Evolutionary conservation across 306 rosid species (phyloP), one percentile per base, ranked within the genome.

Genomic region (Nissolia schottii): DNA sequence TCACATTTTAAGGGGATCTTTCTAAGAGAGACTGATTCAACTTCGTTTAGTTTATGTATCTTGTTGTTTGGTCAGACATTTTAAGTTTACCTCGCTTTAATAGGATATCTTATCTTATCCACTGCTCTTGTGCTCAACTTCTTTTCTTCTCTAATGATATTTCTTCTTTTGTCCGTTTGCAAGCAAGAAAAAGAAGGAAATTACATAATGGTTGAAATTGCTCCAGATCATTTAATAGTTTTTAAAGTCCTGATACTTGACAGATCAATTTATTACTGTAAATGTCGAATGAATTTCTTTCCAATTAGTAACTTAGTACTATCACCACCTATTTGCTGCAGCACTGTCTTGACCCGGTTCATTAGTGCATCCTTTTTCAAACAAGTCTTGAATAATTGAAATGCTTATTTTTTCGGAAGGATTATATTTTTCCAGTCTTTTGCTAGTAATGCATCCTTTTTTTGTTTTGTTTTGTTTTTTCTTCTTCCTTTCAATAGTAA

Each of bases 311-410:
- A 41, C 51, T 40, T 67, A 18, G 64, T 22, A 27, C 6, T 38
- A 7, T 58, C 20, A 20, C 57, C 63, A 32, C 43, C 43, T 45
- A 41, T 23, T 28, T 35, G 43, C 19, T 37, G 71, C 24, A 14
- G 7, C 31, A 27, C 57, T 31, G 0, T 50, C 76, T 58, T 59
- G 67, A 46, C 4, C 63, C 54, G 50, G 29, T 64, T 24, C 19
- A n/a, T 53, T 71, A 11, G 46, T 14, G 15, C 19, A 45, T 64
- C 15, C 41, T 40, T 20, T 63, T 38, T 43, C 51, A 63, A 34
- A 61, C 54, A n/a, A 49, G 67, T 79, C 16, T 50, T 60, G 53
- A 40, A 62, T 23, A 14, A 34, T 43, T 50, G 34, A 68, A 71
- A 37, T 19, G 53, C 37, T 31, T 71, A 19, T 16, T 81, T 71